Conservation (phyloP, 495 filamentous ascomycete species). For the Podospora sp. region DNA sequence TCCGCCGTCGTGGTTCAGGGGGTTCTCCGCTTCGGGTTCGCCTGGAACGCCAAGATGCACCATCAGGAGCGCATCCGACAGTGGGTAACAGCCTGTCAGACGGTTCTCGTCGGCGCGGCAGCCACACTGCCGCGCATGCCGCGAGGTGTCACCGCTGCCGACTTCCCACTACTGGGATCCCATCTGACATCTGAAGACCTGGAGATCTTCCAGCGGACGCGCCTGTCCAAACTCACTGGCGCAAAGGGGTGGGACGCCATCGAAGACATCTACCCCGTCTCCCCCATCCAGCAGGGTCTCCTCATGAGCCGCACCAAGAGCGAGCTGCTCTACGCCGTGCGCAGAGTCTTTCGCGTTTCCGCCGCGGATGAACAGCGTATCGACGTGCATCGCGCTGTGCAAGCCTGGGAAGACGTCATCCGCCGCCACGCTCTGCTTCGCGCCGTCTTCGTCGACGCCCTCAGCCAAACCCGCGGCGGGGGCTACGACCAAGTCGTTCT, state of each 20-base stretch:
- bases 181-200: slow-evolving; percentile 16
- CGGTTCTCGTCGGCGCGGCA: slow-evolving; percentile 45
- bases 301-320: slow-evolving; percentile 55
- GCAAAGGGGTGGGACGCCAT: slow-evolving; percentile 28
- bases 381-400: slow-evolving; percentile 6
- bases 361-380: slow-evolving; percentile 5
- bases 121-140: slow-evolving; percentile 41
- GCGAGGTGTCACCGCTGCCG: slow-evolving; percentile 49
- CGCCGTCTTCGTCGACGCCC: slow-evolving; percentile 39
- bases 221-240: background rate
- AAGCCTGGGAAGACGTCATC: slow-evolving; percentile 58
- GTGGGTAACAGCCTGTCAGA: slow-evolving; percentile 54
- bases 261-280: slow-evolving; percentile 49
- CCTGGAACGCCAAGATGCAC: slow-evolving; percentile 58
- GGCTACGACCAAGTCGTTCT: slow-evolving; percentile 33
- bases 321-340: slow-evolving; percentile 29
- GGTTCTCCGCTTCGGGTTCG: slow-evolving; percentile 56
- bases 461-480: slow-evolving; percentile 15
- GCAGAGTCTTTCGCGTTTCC: slow-evolving; percentile 14
- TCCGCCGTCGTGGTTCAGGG: slow-evolving; percentile 45
- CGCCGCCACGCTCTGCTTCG: slow-evolving; percentile 51
- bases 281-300: slow-evolving; percentile 48
- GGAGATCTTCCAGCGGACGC: slow-evolving; percentile 16
- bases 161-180: slow-evolving; percentile 53
- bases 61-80: slow-evolving; percentile 51